These are phyloP conservation scores for Nannochloropsis oceanica DNA, from an alignment of 108 stramenopile species.

Conservation along the genomic window DNA sequence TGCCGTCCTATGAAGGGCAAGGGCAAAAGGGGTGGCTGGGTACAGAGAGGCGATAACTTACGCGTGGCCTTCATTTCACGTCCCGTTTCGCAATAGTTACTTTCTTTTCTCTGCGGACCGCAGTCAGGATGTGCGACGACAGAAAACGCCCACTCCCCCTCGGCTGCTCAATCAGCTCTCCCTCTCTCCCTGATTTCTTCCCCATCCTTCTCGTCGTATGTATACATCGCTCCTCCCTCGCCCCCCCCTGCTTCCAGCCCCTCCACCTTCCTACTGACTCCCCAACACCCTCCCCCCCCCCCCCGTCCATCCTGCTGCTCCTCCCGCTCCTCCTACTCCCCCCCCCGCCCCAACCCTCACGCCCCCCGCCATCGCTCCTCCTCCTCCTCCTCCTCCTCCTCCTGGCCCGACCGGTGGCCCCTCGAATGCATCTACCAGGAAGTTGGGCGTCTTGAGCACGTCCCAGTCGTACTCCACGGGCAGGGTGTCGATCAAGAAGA, in stretches of 20 bases:
- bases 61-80: no score
- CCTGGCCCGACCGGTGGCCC: conserved; percentile 11
- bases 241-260: no score
- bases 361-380: not conserved
- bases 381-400: not conserved
- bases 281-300: not conserved
- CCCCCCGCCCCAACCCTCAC: not conserved
- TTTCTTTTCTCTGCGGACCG: no score
- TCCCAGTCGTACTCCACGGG: conserved; percentile 30
- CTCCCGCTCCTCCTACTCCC: not conserved
- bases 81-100: no score
- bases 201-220: not conserved
- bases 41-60: no score
- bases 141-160: no score
- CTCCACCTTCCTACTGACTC: not conserved
- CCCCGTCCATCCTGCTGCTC: not conserved
- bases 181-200: not conserved
- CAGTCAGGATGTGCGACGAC: no score
- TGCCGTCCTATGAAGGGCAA: no score
- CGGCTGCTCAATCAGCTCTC: not conserved
- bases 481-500: conserved; percentile 36
- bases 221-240: not conserved
- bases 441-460: conserved; percentile 28
- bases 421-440: conserved; percentile 18
- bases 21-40: no score